Percentiles rank a stretch among this genome's conserved stretches.
Evolutionary conservation across 2,329 filamentous ascomycete genomes (phyloP).

Genomic region (Penicillium digitatum): DNA sequence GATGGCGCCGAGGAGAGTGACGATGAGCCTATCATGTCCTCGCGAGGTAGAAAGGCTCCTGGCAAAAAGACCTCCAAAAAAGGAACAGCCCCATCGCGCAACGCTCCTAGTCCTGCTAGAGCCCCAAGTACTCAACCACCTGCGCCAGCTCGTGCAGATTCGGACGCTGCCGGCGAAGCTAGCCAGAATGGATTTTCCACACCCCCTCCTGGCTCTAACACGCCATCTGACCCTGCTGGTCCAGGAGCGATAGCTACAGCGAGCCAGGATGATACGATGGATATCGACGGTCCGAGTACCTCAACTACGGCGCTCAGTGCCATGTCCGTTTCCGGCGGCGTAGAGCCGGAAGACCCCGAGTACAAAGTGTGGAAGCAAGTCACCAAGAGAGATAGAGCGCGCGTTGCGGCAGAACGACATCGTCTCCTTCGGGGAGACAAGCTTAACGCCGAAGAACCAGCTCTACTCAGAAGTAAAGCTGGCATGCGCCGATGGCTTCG

Average conservation of each 20-base stretch:
- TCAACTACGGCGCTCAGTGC: conserved; percentile 65
- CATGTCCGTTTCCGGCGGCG: conserved; percentile 69
- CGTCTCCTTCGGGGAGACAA: conserved; percentile 80
- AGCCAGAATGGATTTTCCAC: conserved; percentile 82
- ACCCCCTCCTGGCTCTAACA: conserved; percentile 71
- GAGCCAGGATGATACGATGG: conserved; percentile 79
- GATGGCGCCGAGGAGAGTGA: conserved; percentile 88
- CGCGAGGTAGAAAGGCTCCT: conserved; percentile 81
- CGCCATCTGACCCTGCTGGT: conserved; percentile 69
- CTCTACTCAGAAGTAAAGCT: conserved; percentile 75
- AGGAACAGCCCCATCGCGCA: conserved; percentile 60
- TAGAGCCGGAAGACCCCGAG: conserved; percentile 80
- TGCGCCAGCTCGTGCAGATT: conserved; percentile 60
- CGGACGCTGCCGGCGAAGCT: conserved; percentile 68
- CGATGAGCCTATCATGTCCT: conserved; percentile 97
- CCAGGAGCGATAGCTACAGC: conserved; percentile 55
- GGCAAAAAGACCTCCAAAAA: conserved; percentile 70
- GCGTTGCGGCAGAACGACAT: conserved; percentile 79
- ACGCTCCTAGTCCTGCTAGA: conserved; percentile 69
- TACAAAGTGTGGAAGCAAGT: conserved; percentile 99
- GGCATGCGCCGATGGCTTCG: conserved; percentile 87
- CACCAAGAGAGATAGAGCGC: conserved; percentile 90
- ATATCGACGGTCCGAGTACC: conserved; percentile 69
- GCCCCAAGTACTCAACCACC: conserved; percentile 47
- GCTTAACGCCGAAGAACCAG: conserved; percentile 82